Evolutionary conservation across 2,329 filamentous ascomycete species (phyloP), one percentile per base, ranked within the genome.

Genomic region (Triangularia verruculosa): DNA sequence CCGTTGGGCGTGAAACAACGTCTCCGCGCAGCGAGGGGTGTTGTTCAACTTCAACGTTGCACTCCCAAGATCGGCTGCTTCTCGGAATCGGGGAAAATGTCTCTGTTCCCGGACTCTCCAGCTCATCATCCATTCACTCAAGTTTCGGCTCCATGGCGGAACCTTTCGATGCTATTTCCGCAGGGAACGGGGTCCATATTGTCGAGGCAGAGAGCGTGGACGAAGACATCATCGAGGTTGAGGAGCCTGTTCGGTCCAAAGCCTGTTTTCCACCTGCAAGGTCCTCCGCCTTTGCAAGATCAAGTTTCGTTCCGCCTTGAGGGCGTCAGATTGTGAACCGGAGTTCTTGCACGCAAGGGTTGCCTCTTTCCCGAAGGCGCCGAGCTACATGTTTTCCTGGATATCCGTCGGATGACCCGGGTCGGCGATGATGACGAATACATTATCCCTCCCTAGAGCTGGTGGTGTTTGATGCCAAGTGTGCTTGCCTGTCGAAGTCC

Each of bases 181-280:
- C 9, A 13, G 63, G 43, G 2, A 51, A 55, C 5, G 39, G 27
- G 4, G 62, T 67, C 5, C 58, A 32, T n/a, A 51, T 67, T 34
- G 34, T 20, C 7, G 55, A 54, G 12, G 62, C 61, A 32, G 11
- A 20, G n/a, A 54, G 59, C 15, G 12, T n/a, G 4, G 24, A 61
- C 15, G 57, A 27, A 47, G 32, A 63, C 7, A 52, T 61, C 12
- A 25, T 12, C 2, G 61, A 61, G 4, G 28, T 63, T n/a, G 61
- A 61, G 15, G 58, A 61, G 32, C 62, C 65, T 3, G 53, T 66
- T 15, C 61, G 54, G n/a, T 54, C 61, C 20, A 65, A 67, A 47
- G 63, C 61, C 1, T 54, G 56, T 17, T 65, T 65, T 43, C n/a
- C n/a, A 20, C 8, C 52, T 4, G n/a, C 24, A 9, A 51, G 20